A percentile compares a stretch with the other conserved stretches of the same genome.
Conservation (phyloP, 176 grass and related monocot genomes). For the Oryza meyeriana region DNA sequence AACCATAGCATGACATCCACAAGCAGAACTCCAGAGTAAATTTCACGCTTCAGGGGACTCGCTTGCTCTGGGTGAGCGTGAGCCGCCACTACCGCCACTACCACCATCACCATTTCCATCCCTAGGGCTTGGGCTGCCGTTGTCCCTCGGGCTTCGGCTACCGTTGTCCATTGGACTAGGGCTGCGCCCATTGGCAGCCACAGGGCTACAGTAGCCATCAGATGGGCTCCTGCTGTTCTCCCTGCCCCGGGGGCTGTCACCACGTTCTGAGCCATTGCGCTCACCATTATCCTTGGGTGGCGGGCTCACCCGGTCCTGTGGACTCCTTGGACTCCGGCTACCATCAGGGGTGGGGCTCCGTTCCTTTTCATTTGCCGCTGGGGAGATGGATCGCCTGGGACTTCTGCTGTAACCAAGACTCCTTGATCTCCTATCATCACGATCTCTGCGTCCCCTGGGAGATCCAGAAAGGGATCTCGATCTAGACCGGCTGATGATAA, state of each 20-base stretch:
- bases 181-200: conserved; percentile 36
- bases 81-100: background rate
- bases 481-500: conserved; percentile 32
- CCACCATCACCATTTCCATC: background rate
- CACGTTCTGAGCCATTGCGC: conserved; percentile 44
- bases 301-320: conserved; percentile 35
- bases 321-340: conserved; percentile 57
- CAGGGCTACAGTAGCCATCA: conserved; percentile 58
- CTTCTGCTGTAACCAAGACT: conserved; percentile 82
- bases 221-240: conserved; percentile 57
- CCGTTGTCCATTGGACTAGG: conserved; percentile 11
- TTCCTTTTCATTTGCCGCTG: conserved; percentile 49
- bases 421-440: conserved; percentile 61
- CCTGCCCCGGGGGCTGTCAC: conserved; percentile 46
- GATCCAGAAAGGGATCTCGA: conserved; percentile 59
- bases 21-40: background rate
- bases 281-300: conserved; percentile 52
- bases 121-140: background rate
- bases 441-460: conserved; percentile 42
- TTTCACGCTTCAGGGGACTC: conserved; percentile 17
- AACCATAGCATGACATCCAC: background rate
- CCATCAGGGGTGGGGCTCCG: conserved; percentile 54
- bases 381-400: conserved; percentile 48
- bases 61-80: conserved; percentile 30
- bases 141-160: background rate